Evolutionary conservation across 257 asterid genomes (phyloP), one percentile per base, ranked within the genome.

Genomic region (Cordia subcordata): DNA sequence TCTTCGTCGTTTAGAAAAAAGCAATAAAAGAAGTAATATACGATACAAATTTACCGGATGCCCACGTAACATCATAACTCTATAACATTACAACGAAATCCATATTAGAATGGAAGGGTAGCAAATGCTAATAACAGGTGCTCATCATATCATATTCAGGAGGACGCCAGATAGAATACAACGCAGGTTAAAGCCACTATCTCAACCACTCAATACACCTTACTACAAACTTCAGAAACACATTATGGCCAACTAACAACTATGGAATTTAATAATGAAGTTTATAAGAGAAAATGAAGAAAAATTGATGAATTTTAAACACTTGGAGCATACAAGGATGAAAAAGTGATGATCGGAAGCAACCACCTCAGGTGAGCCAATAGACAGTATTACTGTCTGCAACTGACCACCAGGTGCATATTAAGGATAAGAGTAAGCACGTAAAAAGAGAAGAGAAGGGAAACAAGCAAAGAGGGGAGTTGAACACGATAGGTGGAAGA

Each of bases 341-440:
- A 65, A 79, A 72, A 71, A 58, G 68, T 14, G 15, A 42, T 42
- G 47, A 3, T 42, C 15, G 47, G n/a, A 42, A 42, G 15, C 47
- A 42, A 81, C 75, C 96, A 87, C 96, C 96, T 87, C 96, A 63
- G 97, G 89, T 61, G 75, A 81, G 85, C 71, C 89, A 63, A 72
- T 22, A 55, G 72, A 90, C 85, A 72, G 77, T 72, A 71, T 55
- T 64, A 74, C 57, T 68, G 72, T 64, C 73, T 37, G 79, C 81
- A 77, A 64, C 70, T 60, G 84, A 82, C 95, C 68, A 78, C 97
- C 95, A 90, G 98, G 95, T 70, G 96, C 94, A 68, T 71, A 63
- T 53, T 61, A 46, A 55, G 52, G 53, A 60, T 65, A 57, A 51
- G 44, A 20, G 18, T 40, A 37, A 33, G 11, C 23, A 5, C 14